phyloP scores from a whole-genome alignment of 352 stramenopile genomes.

The Detonula confervacea region DNA sequence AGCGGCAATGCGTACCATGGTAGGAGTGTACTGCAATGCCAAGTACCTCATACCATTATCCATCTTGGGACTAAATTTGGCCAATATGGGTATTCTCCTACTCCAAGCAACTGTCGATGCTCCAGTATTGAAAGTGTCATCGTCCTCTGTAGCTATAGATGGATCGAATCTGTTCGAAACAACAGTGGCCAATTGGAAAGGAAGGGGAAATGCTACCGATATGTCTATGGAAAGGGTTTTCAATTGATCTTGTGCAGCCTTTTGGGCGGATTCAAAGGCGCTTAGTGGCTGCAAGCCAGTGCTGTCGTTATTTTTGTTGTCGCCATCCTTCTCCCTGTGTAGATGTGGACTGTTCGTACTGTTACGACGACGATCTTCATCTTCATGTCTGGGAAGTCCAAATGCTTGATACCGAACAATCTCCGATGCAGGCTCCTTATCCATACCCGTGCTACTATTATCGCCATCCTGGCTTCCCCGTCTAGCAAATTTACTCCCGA shows the following conservation, averaged over 20 bases:
- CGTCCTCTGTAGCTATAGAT: neutral
- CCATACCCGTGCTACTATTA: neutral
- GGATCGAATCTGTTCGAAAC: neutral
- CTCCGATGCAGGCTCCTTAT: neutral
- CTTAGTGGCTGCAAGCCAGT: neutral
- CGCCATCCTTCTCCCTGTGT: neutral
- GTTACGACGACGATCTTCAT: neutral
- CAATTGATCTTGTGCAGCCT: constrained; percentile 28
- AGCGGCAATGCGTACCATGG: constrained; percentile 31
- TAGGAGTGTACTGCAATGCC: constrained; percentile 42
- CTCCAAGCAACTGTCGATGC: neutral
- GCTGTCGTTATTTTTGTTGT: neutral
- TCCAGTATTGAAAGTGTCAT: constrained; percentile 14
- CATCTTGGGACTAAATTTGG: constrained; percentile 47
- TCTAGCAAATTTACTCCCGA: neutral
- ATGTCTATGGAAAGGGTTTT: constrained; percentile 32
- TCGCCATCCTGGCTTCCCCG: neutral
- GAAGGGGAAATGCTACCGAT: constrained; percentile 29
- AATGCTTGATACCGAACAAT: constrained; percentile 46
- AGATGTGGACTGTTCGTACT: too few relatives aligned
- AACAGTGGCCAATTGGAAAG: constrained; percentile 27
- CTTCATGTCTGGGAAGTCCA: constrained; percentile 25
- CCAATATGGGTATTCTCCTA: constrained; percentile 41
- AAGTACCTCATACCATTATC: constrained; percentile 39
- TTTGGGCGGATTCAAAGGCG: constrained; percentile 36